phyloP scores from a whole-genome alignment of 495 filamentous ascomycete genomes.

The Choiromyces venosus region DNA sequence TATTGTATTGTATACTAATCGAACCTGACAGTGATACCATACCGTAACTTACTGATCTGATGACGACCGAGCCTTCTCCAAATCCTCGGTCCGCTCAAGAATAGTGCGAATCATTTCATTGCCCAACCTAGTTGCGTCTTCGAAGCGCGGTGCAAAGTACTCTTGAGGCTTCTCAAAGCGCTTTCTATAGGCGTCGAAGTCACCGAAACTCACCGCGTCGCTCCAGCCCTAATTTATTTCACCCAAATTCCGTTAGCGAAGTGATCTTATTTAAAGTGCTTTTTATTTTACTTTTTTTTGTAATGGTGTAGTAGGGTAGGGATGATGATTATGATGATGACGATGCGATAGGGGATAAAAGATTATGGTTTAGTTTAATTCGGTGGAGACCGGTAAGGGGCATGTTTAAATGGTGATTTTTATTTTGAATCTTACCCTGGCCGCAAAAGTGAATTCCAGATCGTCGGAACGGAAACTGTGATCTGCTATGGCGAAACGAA shows the following conservation, averaged over 20 bases:
- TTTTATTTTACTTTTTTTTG: not conserved
- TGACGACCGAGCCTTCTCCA: conserved; percentile 14
- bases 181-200: conserved; percentile 84
- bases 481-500: conserved; percentile 81
- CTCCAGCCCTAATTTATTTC: conserved; percentile 65
- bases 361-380: conserved; percentile 32
- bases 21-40: not conserved
- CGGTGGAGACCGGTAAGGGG: conserved; percentile 20
- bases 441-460: conserved; percentile 94
- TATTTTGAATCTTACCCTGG: conserved; percentile 46
- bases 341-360: not conserved
- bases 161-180: conserved; percentile 79
- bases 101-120: conserved; percentile 98
- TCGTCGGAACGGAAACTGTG: conserved; percentile 84
- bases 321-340: not conserved
- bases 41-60: too few relatives aligned
- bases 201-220: conserved; percentile 80
- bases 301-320: not conserved
- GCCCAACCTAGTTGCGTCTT: conserved; percentile 74
- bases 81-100: conserved; percentile 64
- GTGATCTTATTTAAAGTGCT: not conserved
- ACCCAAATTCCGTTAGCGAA: conserved; percentile 7
- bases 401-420: not conserved
- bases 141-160: conserved; percentile 86
- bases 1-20: not conserved